A percentile compares a stretch with the other conserved stretches of the same genome.
phyloP scores from a whole-genome alignment of 495 filamentous ascomycete species.

The Aspergillus nidulans region DNA sequence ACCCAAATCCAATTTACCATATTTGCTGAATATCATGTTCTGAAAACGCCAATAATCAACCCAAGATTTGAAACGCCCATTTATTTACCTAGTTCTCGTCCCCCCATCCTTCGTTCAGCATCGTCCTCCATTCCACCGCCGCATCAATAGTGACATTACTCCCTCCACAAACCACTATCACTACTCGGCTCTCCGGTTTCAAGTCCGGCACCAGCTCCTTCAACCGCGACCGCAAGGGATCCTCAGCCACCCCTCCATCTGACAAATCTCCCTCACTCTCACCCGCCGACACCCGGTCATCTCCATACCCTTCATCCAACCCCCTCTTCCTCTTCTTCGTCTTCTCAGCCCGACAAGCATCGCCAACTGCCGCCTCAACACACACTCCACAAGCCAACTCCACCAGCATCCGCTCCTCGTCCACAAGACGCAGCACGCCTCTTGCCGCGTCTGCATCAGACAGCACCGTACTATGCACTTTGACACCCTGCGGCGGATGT shows the following conservation, averaged over 20 bases:
- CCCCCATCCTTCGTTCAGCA: constrained; percentile 39
- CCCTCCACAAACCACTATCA: constrained; percentile 85
- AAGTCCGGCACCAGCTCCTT: constrained; percentile 56
- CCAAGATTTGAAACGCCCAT: neutral
- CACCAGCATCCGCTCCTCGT: constrained; percentile 76
- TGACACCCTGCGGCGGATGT: constrained; percentile 33
- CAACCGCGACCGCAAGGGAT: constrained; percentile 44
- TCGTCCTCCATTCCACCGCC: constrained; percentile 57
- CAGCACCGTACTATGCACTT: constrained; percentile 64
- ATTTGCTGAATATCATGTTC: neutral
- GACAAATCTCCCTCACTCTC: constrained; percentile 30
- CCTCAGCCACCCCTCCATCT: neutral
- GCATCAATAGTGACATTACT: constrained; percentile 66
- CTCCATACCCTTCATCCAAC: constrained; percentile 38
- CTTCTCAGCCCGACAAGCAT: constrained; percentile 17
- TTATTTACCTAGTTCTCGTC: neutral
- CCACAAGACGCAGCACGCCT: constrained; percentile 69
- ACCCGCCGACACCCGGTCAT: constrained; percentile 34
- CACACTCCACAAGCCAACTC: constrained; percentile 83
- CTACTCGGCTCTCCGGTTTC: constrained; percentile 60
- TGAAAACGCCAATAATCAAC: neutral
- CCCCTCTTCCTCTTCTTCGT: constrained; percentile 37
- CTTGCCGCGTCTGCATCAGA: constrained; percentile 76
- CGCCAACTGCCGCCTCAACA: constrained; percentile 52
- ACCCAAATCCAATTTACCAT: neutral